Evolutionary conservation across 352 stramenopile species (phyloP), one percentile per base, ranked within the genome.

Genomic region (Phytophthora pseudosyringae): DNA sequence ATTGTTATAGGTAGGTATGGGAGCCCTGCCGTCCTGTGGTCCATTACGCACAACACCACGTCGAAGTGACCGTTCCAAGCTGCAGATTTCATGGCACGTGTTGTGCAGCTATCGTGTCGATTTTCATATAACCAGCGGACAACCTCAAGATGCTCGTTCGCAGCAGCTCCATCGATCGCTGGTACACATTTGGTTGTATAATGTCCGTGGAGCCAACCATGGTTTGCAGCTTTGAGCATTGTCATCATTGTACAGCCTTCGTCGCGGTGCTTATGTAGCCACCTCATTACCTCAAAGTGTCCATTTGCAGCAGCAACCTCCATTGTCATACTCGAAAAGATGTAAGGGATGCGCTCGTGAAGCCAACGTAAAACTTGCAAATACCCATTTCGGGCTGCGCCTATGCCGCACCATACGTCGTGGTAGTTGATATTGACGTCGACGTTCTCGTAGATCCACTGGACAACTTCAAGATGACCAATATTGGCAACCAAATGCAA

Each of bases 91-190:
- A 55, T 44, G 2, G 47, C 47, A 9, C 5, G 12, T 21, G 47
- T 25, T 33, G 47, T 55, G 16, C 46, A 43, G 1, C 46, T 31
- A 43, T 53, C 46, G 5, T 3, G 4, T 18, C 46, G 31, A 21
- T 45, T 41, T 55, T 55, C 11, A 44, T 59, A 25, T 21, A 49
- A 25, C 36, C 36, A 59, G n/a, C n/a, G 9, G 5, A 56, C 49
- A 13, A 56, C 9, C 3, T 38, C 8, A 8, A 56, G 21, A 28
- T 56, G 21, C 5, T 35, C 50, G 2, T 28, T 46, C 39, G 26
- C 2, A 26, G 49, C 49, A 25, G 50, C 50, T 25, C 0, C 0
- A 26, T 41, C 50, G 38, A n/a, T n/a, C n/a, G n/a, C n/a, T 3
- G 38, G 50, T 5, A 16, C 32, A 47, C 48, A 59, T 39, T 2